Base-by-base conservation (phyloP, 345 rosid genomes). In the Gossypium mustelinum region DNA sequence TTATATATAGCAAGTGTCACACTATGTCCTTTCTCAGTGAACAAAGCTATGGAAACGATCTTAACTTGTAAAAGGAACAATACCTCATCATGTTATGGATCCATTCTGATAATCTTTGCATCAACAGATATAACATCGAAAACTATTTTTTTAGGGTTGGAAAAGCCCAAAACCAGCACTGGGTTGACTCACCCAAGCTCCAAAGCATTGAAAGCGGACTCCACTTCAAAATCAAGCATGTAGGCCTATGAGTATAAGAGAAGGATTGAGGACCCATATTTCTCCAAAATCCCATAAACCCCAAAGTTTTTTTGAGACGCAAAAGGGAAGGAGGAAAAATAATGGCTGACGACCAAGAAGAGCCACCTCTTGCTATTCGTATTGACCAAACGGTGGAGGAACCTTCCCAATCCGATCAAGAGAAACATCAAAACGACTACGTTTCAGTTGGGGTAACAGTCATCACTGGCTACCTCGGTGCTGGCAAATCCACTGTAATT, bases 391-490 rank as follows among this genome's bases (percentile, higher is more conserved):
- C 48, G 11, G 55, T 60, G 55, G 22, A 63, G 51, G 50, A 3
- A 12, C 34, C 73, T 48, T 48, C 69, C 9, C 73, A 48, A 51
- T 70, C 56, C 50, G 44, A 47, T n/a, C 57, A 72, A 6, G 70
- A 29, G 8, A 48, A 39, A 13, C 67, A 61, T 20, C 61, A 73
- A 61, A 63, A 54, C 45, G 87, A 74, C 5, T 79, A 69, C 51
- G 76, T 76, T 67, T 66, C 94, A 0, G 97, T 94, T 18, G 93
- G 97, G 16, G 91, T 94, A 41, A 89, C 94, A 52, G 88, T 94
- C 73, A 84, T 94, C 86, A 89, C 98, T 0, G 98, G 98, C 73
- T 94, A 92, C 80, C 94, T 94, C 73, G 98, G 98, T 60, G 90
- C 97, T 69, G 98, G 98, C 29, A 91, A 91, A 78, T 94, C 98